These are phyloP conservation scores for Trichoderma koningii DNA, from an alignment of 2,329 filamentous ascomycete genomes.

Conservation along the genomic window DNA sequence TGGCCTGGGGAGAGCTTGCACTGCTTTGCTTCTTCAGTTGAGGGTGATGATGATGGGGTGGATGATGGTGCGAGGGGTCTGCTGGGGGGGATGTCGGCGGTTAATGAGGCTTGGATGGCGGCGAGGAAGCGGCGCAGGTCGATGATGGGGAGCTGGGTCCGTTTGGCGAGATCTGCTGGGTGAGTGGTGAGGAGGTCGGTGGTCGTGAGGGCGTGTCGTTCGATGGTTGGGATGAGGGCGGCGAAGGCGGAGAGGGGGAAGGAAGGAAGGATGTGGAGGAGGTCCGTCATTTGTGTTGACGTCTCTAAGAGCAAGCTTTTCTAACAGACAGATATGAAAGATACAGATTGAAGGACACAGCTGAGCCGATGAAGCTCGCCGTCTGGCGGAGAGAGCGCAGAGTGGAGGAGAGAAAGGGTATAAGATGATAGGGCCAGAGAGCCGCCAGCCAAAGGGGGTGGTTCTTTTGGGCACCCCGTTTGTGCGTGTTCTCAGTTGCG, in stretches of 20 bases:
- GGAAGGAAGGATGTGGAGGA: conserved; percentile 77
- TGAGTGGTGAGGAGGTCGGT: conserved; percentile 86
- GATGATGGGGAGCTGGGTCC: conserved; percentile 76
- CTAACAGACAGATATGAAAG: neutral
- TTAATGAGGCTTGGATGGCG: conserved; percentile 67
- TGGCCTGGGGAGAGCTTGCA: conserved; percentile 42
- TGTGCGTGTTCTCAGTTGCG: neutral
- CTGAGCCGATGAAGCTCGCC: neutral
- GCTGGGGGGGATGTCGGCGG: conserved; percentile 55
- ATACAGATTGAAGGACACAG: neutral
- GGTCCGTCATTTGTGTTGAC: conserved; percentile 71
- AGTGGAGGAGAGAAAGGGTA: conserved; percentile 19
- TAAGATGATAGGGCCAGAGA: conserved; percentile 25
- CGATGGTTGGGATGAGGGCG: conserved; percentile 76
- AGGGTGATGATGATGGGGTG: neutral
- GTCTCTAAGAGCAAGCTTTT: neutral
- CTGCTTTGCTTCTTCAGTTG: conserved; percentile 5
- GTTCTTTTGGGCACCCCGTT: neutral
- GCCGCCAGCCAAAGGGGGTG: neutral
- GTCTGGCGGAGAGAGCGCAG: neutral
- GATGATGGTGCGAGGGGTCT: conserved; percentile 31
- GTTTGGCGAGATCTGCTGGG: conserved; percentile 78
- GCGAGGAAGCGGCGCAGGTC: conserved; percentile 75
- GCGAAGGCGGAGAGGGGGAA: conserved; percentile 72
- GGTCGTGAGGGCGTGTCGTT: conserved; percentile 74